Conservation (phyloP, 768 basidiomycete species). For the Exsudoporus frostii region DNA sequence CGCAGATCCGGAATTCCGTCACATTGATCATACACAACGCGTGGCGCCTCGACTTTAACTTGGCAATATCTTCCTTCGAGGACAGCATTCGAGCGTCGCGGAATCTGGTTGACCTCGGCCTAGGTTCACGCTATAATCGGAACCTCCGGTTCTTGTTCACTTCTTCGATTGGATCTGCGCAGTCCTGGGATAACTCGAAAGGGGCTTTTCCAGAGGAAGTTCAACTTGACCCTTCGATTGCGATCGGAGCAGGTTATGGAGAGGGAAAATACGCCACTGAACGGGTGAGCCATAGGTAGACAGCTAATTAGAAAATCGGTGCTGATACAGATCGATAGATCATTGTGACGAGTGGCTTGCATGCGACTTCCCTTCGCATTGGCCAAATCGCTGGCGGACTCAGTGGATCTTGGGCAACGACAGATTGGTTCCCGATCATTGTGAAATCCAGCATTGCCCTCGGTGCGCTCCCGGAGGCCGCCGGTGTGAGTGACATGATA, state of each 20-base stretch:
- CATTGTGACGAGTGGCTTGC: constrained; percentile 37
- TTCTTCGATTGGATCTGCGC: constrained; percentile 37
- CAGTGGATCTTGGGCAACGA: constrained; percentile 41
- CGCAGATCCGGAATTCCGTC: constrained; percentile 33
- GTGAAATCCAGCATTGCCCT: constrained; percentile 33
- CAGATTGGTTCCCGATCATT: constrained; percentile 47
- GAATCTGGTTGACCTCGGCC: constrained; percentile 32
- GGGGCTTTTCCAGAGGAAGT: constrained; percentile 37
- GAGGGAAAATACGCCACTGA: constrained; percentile 46
- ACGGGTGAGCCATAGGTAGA: constrained; percentile 22
- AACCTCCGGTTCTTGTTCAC: constrained; percentile 38
- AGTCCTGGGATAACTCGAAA: constrained; percentile 27
- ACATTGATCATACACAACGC: constrained; percentile 41
- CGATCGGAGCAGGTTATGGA: constrained; percentile 42
- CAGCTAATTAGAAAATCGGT: not conserved
- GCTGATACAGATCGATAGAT: constrained; percentile 22
- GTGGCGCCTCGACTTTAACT: constrained; percentile 44
- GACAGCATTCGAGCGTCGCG: constrained; percentile 39
- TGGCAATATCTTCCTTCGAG: constrained; percentile 41
- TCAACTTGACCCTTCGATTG: constrained; percentile 29
- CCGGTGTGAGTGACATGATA: constrained; percentile 38
- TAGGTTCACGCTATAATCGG: constrained; percentile 25
- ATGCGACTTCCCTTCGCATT: constrained; percentile 38
- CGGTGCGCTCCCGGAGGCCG: constrained; percentile 28
- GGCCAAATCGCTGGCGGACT: constrained; percentile 45